Conservation (phyloP, 2,329 filamentous ascomycete genomes). For the Fusarium oxysporum region DNA sequence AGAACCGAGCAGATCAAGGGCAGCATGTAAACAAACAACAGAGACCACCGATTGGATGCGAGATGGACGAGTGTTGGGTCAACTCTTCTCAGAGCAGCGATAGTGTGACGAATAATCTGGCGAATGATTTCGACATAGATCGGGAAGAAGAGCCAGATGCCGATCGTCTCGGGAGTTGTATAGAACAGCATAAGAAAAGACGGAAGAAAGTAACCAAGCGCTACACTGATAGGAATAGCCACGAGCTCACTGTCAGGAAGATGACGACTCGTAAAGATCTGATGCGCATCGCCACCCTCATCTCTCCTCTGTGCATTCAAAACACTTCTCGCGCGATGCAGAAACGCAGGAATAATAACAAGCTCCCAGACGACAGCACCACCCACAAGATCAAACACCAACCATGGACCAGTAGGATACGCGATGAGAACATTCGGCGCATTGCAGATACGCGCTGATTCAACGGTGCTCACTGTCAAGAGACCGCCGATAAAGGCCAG, state of each 20-base stretch:
- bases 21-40: constrained; percentile 58
- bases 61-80: constrained; percentile 54
- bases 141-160: constrained; percentile 65
- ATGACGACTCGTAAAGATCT: constrained; percentile 48
- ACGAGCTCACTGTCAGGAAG: constrained; percentile 65
- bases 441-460: constrained; percentile 60
- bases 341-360: constrained; percentile 62
- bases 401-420: constrained; percentile 56
- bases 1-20: constrained; percentile 58
- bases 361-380: constrained; percentile 65
- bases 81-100: constrained; percentile 41
- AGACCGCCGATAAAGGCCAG: constrained; percentile 60
- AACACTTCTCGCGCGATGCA: constrained; percentile 56
- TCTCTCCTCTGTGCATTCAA: constrained; percentile 36
- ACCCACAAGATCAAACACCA: constrained; percentile 61
- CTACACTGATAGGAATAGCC: constrained; percentile 64
- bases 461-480: constrained; percentile 62
- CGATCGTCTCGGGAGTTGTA: constrained; percentile 52
- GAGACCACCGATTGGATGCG: constrained; percentile 54
- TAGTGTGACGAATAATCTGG: constrained; percentile 49
- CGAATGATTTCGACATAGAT: constrained; percentile 60
- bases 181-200: constrained; percentile 60
- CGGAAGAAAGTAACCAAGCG: constrained; percentile 60
- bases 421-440: constrained; percentile 51
- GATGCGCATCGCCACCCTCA: constrained; percentile 25